Evolutionary conservation across 345 rosid genomes (phyloP), one percentile per base, ranked within the genome.

Genomic region (Cochlearia excelsa): DNA sequence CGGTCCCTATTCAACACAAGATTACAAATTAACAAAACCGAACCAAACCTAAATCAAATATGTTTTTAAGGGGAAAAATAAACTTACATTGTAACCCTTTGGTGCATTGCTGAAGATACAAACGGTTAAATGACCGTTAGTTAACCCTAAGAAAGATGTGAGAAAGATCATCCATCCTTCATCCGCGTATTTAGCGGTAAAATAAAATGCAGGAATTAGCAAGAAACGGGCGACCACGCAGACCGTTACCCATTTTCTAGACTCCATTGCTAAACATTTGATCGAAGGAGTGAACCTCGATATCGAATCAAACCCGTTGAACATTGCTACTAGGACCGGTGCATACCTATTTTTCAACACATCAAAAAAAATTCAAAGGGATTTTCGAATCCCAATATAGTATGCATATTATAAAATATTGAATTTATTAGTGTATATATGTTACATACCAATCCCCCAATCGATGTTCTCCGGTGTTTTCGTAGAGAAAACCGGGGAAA

Each of bases 81-180:
- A 37, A 67, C 87, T 49, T 52, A 93, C 99, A 86, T 86, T 88
- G 68, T 86, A 91, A 61, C 95, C 95, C 59, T 81, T 78, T 31
- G 98, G 96, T 29, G 98, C 92, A 4, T 66, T 57, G 69, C 90
- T 86, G 26, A 88, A 80, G 60, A 91, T 81, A 44, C 88, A 84
- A 6, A 86, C 90, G 0, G 98, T 86, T 57, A 91, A 73, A 66
- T 81, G 79, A 37, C 95, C 98, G 2, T 84, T 84, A 37, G 73
- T 79, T 56, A 88, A 60, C 26, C 98, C 98, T 70, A 86, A 69
- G 75, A 91, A 71, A 9, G 81, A 81, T 2, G 95, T 86, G 29
- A 88, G 77, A 72, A 84, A 58, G 38, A 86, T 76, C 96, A 86
- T 91, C 92, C 86, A 91, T 27, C 98, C 98, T 51, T 88, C 90